A percentile compares a stretch with the other conserved stretches of the same genome.
phyloP scores from a whole-genome alignment of 2,329 filamentous ascomycete species.

The Hypomyces rosellus region DNA sequence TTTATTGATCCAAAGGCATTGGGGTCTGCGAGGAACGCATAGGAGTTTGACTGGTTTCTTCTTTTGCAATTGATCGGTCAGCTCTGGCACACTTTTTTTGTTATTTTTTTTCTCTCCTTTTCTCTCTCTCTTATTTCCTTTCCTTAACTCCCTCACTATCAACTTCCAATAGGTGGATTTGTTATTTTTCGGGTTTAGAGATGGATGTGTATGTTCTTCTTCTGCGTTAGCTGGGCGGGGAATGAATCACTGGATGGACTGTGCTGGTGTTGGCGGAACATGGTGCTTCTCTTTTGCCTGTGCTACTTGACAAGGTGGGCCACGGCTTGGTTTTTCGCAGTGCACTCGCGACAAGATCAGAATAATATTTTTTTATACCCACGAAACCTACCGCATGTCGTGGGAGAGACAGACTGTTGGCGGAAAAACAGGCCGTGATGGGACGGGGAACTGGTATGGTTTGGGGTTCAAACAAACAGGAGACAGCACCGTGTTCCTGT shows the following conservation, averaged over 20 bases:
- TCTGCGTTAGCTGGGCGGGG: conserved; percentile 9
- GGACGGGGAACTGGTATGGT: background rate
- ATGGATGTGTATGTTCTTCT: conserved; percentile 1
- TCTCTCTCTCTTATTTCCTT: background rate
- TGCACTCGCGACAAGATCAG: background rate
- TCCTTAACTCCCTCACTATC: background rate
- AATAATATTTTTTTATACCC: conserved; percentile 3
- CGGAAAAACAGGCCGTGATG: background rate
- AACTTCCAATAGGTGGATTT: background rate
- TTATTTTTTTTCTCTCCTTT: conserved; percentile 7
- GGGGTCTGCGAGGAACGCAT: conserved; percentile 9
- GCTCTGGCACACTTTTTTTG: background rate
- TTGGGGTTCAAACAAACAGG: background rate
- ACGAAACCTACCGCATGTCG: background rate
- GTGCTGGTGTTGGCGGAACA: conserved; percentile 11
- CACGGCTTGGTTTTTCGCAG: conserved; percentile 2
- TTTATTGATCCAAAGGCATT: conserved; percentile 4
- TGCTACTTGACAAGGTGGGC: conserved; percentile 4
- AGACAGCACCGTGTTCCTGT: background rate
- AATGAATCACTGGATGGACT: conserved; percentile 9
- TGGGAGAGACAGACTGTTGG: background rate
- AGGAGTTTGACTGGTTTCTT: conserved; percentile 8
- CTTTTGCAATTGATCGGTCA: background rate
- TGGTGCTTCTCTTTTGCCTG: conserved; percentile 6
- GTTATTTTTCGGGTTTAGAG: conserved; percentile 7